Conservation (phyloP, 1,284 basidiomycete genomes). For the Apiotrichum laibachii region DNA sequence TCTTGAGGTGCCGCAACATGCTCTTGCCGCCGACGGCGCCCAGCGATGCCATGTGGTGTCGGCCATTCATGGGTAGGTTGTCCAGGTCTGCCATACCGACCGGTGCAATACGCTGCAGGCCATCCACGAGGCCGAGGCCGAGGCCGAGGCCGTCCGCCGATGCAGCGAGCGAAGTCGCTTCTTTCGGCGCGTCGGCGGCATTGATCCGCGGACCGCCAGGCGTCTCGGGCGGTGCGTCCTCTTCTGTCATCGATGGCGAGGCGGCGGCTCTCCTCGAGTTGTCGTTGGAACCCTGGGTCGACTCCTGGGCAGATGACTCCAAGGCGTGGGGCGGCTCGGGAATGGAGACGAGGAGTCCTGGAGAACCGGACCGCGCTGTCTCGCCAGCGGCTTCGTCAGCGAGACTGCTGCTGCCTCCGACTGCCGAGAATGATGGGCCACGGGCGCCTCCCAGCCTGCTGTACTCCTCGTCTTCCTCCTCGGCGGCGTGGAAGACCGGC, state of each 20-base stretch:
- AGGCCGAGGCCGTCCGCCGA: constrained; percentile 2
- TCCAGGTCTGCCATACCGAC: neutral
- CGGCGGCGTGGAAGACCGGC: neutral
- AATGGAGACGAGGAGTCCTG: no score
- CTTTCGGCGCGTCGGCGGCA: neutral
- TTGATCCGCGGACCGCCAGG: neutral
- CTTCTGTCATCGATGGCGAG: neutral
- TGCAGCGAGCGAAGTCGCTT: neutral
- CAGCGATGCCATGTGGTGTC: neutral
- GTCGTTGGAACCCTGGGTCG: no score
- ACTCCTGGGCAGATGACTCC: no score
- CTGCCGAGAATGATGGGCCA: neutral
- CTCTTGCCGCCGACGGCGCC: constrained; percentile 2
- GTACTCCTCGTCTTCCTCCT: neutral
- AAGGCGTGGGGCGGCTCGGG: neutral
- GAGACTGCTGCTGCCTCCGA: neutral
- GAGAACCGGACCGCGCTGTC: no score
- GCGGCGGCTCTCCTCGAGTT: neutral
- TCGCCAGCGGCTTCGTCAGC: neutral
- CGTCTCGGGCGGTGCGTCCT: neutral
- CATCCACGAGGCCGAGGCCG: neutral
- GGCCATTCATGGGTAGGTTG: neutral
- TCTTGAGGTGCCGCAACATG: neutral
- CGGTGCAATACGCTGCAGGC: neutral
- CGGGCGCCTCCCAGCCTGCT: neutral